Conservation (phyloP, 352 stramenopile species). For the Pythium grandisporangium region DNA sequence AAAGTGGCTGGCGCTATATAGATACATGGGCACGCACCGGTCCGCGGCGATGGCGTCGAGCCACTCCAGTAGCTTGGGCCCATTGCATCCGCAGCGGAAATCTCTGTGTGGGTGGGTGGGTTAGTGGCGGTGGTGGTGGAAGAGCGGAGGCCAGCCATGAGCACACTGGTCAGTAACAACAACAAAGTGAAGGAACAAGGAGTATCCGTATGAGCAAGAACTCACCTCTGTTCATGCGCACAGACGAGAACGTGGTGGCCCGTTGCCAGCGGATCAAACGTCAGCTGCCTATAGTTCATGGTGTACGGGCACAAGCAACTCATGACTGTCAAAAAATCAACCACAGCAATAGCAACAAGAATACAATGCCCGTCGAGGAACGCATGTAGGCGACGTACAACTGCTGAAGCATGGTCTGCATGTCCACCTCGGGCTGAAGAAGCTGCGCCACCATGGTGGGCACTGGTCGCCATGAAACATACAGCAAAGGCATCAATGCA, state of each 20-base stretch:
- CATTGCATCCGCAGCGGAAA: conserved; percentile 62
- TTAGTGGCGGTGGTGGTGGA: too few species aligned
- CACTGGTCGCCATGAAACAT: not conserved
- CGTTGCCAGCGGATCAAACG: conserved; percentile 22
- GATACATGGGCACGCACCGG: conserved; percentile 19
- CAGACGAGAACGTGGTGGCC: conserved; percentile 64
- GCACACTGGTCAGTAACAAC: too few species aligned
- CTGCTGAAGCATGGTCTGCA: not conserved
- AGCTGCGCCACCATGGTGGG: conserved; percentile 5
- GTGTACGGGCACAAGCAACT: not conserved
- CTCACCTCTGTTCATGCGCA: conserved; percentile 38
- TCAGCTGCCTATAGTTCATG: conserved; percentile 20
- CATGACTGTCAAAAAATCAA: not conserved
- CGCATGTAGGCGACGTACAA: conserved; percentile 9
- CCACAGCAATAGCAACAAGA: not conserved
- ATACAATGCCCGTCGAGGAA: too few species aligned
- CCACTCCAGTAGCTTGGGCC: conserved; percentile 58
- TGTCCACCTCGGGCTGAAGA: not conserved
- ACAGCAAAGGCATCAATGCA: not conserved
- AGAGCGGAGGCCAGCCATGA: too few species aligned
- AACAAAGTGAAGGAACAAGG: too few species aligned
- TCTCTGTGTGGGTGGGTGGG: too few species aligned
- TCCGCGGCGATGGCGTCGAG: conserved; percentile 29
- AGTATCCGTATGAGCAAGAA: too few species aligned
- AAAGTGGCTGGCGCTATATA: conserved; percentile 64